These are phyloP conservation scores for Ophiostoma montium DNA, from an alignment of 2,329 filamentous ascomycete species.

Conservation along the genomic window DNA sequence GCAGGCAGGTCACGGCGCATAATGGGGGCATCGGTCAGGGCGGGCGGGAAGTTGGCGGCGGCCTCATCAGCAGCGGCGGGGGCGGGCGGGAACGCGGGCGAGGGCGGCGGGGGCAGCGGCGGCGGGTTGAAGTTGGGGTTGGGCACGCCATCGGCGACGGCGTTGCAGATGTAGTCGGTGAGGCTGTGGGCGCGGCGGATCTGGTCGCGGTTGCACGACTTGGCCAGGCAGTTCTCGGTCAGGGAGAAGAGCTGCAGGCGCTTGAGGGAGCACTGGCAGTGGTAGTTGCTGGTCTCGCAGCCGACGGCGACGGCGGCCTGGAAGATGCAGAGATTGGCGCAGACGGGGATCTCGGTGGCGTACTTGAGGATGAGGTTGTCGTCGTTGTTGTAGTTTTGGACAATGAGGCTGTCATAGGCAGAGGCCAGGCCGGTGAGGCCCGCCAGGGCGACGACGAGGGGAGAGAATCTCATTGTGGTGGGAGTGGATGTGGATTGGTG, in stretches of 20 bases:
- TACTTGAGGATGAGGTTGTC: slow-evolving; percentile 25
- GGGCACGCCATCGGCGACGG: not conserved
- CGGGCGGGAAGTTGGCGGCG: too few relatives aligned
- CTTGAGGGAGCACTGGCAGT: slow-evolving; percentile 11
- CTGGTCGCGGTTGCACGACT: slow-evolving; percentile 7
- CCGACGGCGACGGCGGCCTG: slow-evolving; percentile 10
- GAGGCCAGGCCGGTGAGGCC: not conserved
- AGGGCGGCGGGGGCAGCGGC: not conserved
- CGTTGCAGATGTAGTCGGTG: not conserved
- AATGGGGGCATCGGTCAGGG: not conserved
- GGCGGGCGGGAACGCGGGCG: not conserved
- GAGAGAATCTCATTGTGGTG: not conserved
- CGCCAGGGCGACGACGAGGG: not conserved
- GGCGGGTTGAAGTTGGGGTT: not conserved
- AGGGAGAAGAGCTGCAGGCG: slow-evolving; percentile 6
- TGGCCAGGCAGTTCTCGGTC: slow-evolving; percentile 9
- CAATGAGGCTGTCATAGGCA: slow-evolving; percentile 1
- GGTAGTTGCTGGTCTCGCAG: slow-evolving; percentile 10
- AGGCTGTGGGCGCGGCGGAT: not conserved
- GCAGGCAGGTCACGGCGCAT: not conserved
- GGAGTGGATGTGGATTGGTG: not conserved
- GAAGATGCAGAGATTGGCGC: slow-evolving; percentile 12
- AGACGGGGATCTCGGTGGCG: slow-evolving; percentile 20
- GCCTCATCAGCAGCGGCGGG: not conserved
- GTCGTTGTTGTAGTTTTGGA: slow-evolving; percentile 2